Base-by-base conservation (phyloP, 1,139 yeast species). In the Meyerozyma guilliermondii region DNA sequence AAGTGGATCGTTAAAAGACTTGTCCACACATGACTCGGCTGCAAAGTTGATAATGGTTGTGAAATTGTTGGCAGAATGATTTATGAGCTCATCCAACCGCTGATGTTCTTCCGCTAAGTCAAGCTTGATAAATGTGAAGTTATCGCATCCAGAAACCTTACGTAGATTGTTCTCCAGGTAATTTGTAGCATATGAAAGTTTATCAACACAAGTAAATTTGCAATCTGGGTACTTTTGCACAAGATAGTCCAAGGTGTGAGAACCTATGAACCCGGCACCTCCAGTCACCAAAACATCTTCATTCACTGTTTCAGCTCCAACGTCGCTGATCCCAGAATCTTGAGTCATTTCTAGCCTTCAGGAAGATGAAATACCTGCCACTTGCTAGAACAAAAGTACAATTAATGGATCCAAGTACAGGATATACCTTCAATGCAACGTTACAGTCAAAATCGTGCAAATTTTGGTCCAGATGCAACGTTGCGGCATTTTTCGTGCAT, bases 191-290 rank as follows among this genome's bases (percentile, higher is more conserved):
- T 69, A 68, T 42, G 67, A 71, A 23, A 77, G 55, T 43, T 70
- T 71, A 51, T 80, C 85, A 35, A 75, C 59, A 50, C 81, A 76
- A 3, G 71, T 56, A 40, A 79, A 70, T 13, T 53, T 56, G 49
- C 62, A 63, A 22, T 56, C 48, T 1, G 79, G 77, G 50, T 74
- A 67, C 17, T 56, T 58, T 2, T 46, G 38, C 1, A 72, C 71
- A 41, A 74, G 55, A 44, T 60, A 59, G n/a, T 68, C 62, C 16
- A 76, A 63, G 45, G 75, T 63, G 62, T 78, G 70, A 1, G 79
- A 72, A 1, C 82, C 83, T 11, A 79, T 74, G 50, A 79, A 79
- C 1, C 84, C 84, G 6, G 80, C 80, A 2, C 82, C 83, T 2
- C 84, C 83, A 3, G 83, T 71, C 2, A 79, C 73, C 20, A 78